A percentile compares a stretch with the other conserved stretches of the same genome.
Conservation (phyloP, 306 rosid genomes). For the Pterocarpus macrocarpus region DNA sequence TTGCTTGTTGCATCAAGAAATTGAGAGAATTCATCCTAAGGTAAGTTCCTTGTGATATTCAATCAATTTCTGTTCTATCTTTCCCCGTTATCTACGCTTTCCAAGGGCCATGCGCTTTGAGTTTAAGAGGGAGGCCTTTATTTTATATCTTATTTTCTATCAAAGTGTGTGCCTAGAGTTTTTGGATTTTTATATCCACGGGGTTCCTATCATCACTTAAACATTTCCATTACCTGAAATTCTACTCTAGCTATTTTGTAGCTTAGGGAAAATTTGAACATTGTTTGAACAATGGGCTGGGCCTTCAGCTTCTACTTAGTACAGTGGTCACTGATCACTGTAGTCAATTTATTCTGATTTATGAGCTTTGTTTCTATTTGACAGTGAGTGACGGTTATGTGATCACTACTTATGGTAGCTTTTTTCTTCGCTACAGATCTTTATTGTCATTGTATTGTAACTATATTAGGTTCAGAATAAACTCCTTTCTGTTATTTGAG, state of each 20-base stretch:
- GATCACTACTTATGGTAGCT: neutral
- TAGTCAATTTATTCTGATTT: neutral
- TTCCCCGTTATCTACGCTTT: too few relatives aligned
- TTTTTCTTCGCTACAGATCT: neutral
- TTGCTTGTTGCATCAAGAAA: too few relatives aligned
- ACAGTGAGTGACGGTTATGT: neutral
- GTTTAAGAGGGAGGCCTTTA: too few relatives aligned
- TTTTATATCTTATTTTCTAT: too few relatives aligned
- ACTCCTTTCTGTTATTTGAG: conserved; percentile 3
- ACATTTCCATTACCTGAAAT: neutral
- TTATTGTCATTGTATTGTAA: too few relatives aligned
- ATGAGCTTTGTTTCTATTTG: neutral
- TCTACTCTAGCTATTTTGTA: neutral
- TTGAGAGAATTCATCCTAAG: too few relatives aligned
- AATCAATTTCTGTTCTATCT: too few relatives aligned
- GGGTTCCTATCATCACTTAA: too few relatives aligned
- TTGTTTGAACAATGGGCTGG: neutral
- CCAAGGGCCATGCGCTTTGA: too few relatives aligned
- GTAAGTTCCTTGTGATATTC: too few relatives aligned
- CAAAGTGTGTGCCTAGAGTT: too few relatives aligned
- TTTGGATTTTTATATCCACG: too few relatives aligned
- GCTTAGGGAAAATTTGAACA: neutral
- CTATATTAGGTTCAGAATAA: neutral
- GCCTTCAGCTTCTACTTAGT: neutral
- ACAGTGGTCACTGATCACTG: neutral